A percentile compares a stretch with the other conserved stretches of the same genome.
phyloP scores from a whole-genome alignment of 306 rosid species.

The Cucurbita argyrosperma region DNA sequence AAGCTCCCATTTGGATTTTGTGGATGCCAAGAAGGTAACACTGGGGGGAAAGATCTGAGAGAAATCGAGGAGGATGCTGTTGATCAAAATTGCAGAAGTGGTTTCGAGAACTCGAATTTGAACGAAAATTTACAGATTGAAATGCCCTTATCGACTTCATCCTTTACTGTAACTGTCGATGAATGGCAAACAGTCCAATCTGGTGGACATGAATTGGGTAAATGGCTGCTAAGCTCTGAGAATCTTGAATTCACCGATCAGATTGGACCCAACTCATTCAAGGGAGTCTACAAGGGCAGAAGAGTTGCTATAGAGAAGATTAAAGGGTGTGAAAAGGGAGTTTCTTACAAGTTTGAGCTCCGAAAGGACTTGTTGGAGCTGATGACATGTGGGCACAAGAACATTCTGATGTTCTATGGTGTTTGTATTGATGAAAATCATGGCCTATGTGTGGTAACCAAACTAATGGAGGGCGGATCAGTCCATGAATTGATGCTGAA shows the following conservation, averaged over 20 bases:
- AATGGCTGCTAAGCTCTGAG: slow-evolving; percentile 81
- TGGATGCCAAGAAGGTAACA: slow-evolving; percentile 88
- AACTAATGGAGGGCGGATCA: slow-evolving; percentile 81
- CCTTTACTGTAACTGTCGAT: slow-evolving; percentile 51
- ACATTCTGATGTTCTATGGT: slow-evolving; percentile 62
- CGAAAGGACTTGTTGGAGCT: slow-evolving; percentile 64
- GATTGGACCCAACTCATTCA: slow-evolving; percentile 62
- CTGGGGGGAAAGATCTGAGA: slow-evolving; percentile 46
- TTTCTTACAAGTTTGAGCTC: slow-evolving; percentile 65
- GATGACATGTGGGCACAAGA: slow-evolving; percentile 84
- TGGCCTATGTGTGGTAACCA: slow-evolving; percentile 77
- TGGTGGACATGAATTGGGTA: slow-evolving; percentile 46
- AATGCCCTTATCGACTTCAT: slow-evolving; percentile 56
- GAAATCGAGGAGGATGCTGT: slow-evolving; percentile 57
- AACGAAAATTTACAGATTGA: slow-evolving; percentile 46
- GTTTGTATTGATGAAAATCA: slow-evolving; percentile 77
- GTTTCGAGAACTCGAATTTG: slow-evolving; percentile 37
- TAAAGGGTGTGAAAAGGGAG: slow-evolving; percentile 90
- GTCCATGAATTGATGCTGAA: slow-evolving; percentile 61
- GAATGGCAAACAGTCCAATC: slow-evolving; percentile 86
- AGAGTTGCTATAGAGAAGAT: slow-evolving; percentile 85
- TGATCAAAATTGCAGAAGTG: slow-evolving; percentile 30
- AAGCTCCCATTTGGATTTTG: slow-evolving; percentile 90
- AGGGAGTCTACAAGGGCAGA: slow-evolving; percentile 76
- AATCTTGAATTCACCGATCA: slow-evolving; percentile 56